Evolutionary conservation across 2,329 filamentous ascomycete genomes (phyloP).

Genomic region (Sporothrix luriei): DNA sequence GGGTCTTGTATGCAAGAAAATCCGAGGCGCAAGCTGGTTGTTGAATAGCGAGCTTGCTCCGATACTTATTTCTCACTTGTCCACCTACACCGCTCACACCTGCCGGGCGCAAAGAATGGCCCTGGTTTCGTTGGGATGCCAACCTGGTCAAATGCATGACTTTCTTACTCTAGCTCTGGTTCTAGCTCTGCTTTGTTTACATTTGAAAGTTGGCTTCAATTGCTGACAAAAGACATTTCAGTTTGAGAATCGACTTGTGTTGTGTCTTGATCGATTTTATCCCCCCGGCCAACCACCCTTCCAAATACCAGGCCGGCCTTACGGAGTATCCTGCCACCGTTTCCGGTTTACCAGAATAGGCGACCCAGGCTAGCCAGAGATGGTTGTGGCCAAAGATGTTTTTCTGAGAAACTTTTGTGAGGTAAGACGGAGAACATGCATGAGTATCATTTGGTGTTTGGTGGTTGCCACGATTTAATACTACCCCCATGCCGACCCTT

Average conservation of each 20-base stretch:
- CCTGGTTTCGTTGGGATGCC: no score
- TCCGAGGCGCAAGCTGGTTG: background rate
- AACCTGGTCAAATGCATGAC: no score
- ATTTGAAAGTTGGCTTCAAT: background rate
- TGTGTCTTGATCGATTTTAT: background rate
- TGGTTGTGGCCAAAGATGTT: background rate
- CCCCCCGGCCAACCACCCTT: background rate
- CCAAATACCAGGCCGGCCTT: background rate
- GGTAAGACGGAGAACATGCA: background rate
- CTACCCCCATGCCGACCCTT: no score
- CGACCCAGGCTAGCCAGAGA: background rate
- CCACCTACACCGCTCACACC: background rate
- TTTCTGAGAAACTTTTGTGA: background rate
- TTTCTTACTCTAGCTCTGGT: background rate
- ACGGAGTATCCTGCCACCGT: background rate
- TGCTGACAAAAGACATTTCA: background rate
- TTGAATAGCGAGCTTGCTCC: background rate
- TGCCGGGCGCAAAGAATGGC: background rate
- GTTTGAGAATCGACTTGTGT: background rate
- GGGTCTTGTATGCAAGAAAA: background rate
- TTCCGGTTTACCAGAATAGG: slow-evolving; percentile 24
- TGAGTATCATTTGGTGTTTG: background rate
- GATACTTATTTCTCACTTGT: background rate
- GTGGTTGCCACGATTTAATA: background rate
- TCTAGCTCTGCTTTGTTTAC: background rate